Evolutionary conservation across 2,329 filamentous ascomycete species (phyloP).

Genomic region (Immersiporthe knoxdaviesiana): DNA sequence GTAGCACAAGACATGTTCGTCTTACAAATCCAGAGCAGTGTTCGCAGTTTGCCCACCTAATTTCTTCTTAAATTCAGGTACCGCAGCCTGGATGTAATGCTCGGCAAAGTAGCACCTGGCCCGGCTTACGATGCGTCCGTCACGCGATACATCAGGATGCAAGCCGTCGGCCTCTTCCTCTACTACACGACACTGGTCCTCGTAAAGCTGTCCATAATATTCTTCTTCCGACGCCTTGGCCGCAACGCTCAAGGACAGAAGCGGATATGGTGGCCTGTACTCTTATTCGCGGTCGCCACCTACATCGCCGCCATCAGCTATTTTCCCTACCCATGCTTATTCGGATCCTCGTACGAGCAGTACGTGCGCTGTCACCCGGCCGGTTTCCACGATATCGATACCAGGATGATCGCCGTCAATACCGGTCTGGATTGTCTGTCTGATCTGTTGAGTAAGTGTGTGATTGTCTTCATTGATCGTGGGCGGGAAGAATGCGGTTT

Average conservation of each 20-base stretch:
- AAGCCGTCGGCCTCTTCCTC: background rate
- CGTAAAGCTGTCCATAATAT: constrained; percentile 5
- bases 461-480: background rate
- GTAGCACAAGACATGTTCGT: background rate
- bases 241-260: constrained; percentile 4
- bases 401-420: background rate
- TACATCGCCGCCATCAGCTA: constrained; percentile 5
- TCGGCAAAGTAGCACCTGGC: background rate
- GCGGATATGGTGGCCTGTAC: constrained; percentile 13
- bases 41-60: no score
- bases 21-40: background rate
- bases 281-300: background rate
- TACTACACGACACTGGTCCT: constrained; percentile 1
- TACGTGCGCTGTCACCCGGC: background rate
- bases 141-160: background rate
- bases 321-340: background rate
- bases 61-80: background rate
- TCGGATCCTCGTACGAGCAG: background rate
- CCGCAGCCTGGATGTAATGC: background rate
- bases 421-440: constrained; percentile 6
- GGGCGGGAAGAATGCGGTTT: no score
- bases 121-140: background rate
- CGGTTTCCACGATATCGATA: background rate
- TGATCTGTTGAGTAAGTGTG: constrained; percentile 1
- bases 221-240: constrained; percentile 19